Evolutionary conservation across 2,329 filamentous ascomycete species (phyloP), one percentile per base, ranked within the genome.

Genomic region (Cryphonectria naterciae): DNA sequence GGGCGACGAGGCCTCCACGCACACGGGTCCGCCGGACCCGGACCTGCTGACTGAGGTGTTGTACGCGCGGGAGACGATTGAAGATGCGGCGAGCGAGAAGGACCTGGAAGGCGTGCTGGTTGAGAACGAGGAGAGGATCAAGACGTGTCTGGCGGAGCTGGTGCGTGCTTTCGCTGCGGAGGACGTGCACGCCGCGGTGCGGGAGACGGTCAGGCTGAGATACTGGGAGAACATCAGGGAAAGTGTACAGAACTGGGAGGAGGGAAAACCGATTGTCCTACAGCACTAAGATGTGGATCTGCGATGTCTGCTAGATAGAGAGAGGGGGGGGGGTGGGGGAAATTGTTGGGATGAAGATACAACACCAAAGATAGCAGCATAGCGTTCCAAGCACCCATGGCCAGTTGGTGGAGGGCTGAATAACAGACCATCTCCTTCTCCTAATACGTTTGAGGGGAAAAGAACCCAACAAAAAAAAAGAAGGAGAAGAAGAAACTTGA

Each of bases 221-320:
- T 98, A 98, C 83, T 98, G 95, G 95, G 87, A 92, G 69, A 97
- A 95, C 81, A 91, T 98, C 73, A 87, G 89, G 73, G 92, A 97
- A 80, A 92, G 90, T 63, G 83, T 98, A 77, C 85, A 92, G 78
- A 88, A 91, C 73, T 98, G 95, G 95, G 94, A 97, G 85, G 89
- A 85, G 76, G 95, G 94, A 6, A 91, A 89, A 83, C 83, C 82
- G 8, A 78, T 86, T 68, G 84, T 88, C 61, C 75, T 90, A 75
- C 80, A 87, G 77, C 88, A 90, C 76, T 86, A 75, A 72, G 8
- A n/a, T 11, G 54, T 7, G 28, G n/a, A 5, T 6, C 17, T 6
- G 28, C 4, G 15, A 15, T 58, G 13, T 28, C 25, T 17, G 25
- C 3, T 6, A 28, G 13, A 39, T 10, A 11, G 8, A 39, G 37